Base-by-base conservation (phyloP, 106 monocot genomes). In the Hemerocallis citrina region DNA sequence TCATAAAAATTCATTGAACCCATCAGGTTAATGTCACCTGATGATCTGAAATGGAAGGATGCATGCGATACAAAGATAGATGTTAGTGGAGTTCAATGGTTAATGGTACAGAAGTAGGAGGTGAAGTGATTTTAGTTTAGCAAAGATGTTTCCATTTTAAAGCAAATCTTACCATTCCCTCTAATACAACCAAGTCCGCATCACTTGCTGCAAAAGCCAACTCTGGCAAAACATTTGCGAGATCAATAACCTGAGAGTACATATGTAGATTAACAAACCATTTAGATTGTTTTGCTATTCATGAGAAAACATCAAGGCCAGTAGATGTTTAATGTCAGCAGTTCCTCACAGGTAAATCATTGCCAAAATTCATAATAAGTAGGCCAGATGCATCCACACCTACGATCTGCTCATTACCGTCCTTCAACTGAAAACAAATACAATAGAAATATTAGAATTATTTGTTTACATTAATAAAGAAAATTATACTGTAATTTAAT, bases 181-280 rank as follows among this genome's bases (percentile, higher is more conserved):
- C 96, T 57, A 96, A 59, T 6, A 96, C 63, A 13, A 96, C 91
- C 9, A 96, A 72, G 62, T 96, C 96, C 23, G 91, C 91, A 81
- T 91, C 96, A 62, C 40, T 79, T 48, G 96, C 78, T 50, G 91
- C 45, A 59, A 64, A 90, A 57, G 90, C 96, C 36, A 98, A 79
- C 59, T 98, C 96, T 22, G 90, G 96, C 42, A 91, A 84, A 16
- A 91, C 78, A 64, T 61, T 68, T 24, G 81, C 15, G 2, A 98
- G 74, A 50, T 98, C 96, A 63, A 98, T 98, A 30, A 98, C 96
- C 95, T 95, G 69, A 44, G 30, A 50, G 9, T 45, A 65, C 16
- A 35, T 31, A 8, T 17, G 1, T 7, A 7, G 34, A 44, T 28
- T n/a, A n/a, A n/a, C 42, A 14, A 32, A 34, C 32, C 32, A 12